Evolutionary conservation across 73 alveolate species (phyloP), one percentile per base, ranked within the genome.

Genomic region (Blepharisma japonicum): DNA sequence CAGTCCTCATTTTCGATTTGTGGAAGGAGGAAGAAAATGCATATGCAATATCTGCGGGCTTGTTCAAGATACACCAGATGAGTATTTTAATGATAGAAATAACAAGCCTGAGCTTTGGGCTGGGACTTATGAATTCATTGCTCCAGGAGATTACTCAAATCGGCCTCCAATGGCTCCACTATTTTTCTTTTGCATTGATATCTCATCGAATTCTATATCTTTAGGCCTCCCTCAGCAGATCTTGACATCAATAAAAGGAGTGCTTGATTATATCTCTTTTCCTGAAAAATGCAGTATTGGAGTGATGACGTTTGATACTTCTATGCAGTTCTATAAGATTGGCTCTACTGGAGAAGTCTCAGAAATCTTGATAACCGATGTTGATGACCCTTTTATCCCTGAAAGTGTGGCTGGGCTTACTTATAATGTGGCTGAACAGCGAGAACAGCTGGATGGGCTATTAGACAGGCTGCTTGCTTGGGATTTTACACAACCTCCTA

Each of bases 51-150:
- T 87, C 0, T 87, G 94, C 78, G 38, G 55, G 42, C 61, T 66
- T 77, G 47, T 42, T 21, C 56, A 55, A 38, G 80, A 82, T 7
- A 86, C 68, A 6, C 88, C 92, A 14, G 71, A 39, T 0, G 48
- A 56, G 38, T 85, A 85, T 56, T 25, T 11, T n/a, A 11, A n/a
- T 4, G 92, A 85, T 51, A 81, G 68, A 71, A 18, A 39, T 9
- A 42, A 80, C 21, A 81, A 86, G 32, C 89, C 91, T 18, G 94
- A 87, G 66, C 81, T 87, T 7, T 68, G 55, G 14, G 68, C 7
- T 54, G 94, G 94, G 6, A 71, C 89, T 9, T 87, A 87, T 68
- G 94, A 87, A 55, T 87, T 87, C 81, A 68, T 21, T 38, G 94
- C 90, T 7, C 90, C 89, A 14, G 70, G 78, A 6, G 21, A 74